Conservation (phyloP, 228 moss, liverwort and hornwort genomes). For the Sphagnum fallax region DNA sequence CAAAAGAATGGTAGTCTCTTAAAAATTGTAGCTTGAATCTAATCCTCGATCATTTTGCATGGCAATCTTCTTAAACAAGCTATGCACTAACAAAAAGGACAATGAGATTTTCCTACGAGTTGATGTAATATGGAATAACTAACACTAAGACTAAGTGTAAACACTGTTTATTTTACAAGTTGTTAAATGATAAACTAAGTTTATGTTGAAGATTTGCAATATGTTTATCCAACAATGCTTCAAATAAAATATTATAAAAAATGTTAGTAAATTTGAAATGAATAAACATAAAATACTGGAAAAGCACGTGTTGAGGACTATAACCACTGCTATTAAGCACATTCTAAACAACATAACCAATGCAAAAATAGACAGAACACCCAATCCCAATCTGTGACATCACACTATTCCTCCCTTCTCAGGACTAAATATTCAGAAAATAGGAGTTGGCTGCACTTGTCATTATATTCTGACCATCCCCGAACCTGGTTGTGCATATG, state of each 20-base stretch:
- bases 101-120: not conserved
- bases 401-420: not conserved
- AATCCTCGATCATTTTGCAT: not conserved
- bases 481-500: not conserved
- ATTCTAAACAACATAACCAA: conserved; percentile 3
- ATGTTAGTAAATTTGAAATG: not conserved
- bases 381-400: not conserved
- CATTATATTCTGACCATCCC: not conserved
- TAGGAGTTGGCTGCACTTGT: not conserved
- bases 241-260: not conserved
- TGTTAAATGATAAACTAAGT: too few species aligned
- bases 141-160: too few species aligned
- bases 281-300: not conserved
- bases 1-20: not conserved
- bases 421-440: not conserved
- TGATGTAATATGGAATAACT: not conserved
- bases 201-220: too few species aligned
- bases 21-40: not conserved
- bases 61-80: conserved; percentile 10
- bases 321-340: not conserved
- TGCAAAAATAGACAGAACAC: conserved; percentile 18
- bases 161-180: too few species aligned
- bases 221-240: not conserved
- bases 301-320: not conserved
- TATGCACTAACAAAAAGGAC: not conserved